phyloP scores from a whole-genome alignment of 208 protist genomes.

The Cochliopodium minus region DNA sequence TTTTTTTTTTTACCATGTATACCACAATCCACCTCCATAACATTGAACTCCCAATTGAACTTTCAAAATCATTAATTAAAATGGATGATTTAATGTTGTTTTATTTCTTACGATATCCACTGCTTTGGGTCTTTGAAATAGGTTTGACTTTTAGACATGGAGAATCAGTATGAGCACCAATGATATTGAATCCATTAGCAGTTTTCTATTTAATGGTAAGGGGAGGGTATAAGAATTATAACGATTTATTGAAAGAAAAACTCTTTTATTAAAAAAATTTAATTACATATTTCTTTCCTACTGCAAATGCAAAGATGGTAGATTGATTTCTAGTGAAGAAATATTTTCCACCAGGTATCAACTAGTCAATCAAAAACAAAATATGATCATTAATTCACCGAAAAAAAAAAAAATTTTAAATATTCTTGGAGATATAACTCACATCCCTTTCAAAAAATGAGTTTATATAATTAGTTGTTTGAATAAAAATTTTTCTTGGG shows the following conservation, averaged over 20 bases:
- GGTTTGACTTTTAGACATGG: conserved; percentile 49
- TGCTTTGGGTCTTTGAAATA: conserved; percentile 16
- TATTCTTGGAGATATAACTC: background rate
- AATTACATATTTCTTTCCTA: conserved; percentile 83
- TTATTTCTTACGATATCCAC: conserved; percentile 4
- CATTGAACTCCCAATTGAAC: conserved; percentile 38
- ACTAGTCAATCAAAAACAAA: conserved; percentile 21
- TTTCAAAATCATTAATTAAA: conserved; percentile 18
- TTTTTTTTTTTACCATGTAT: too few relatives aligned
- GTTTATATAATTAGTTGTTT: background rate
- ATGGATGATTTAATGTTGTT: conserved; percentile 4
- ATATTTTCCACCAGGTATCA: conserved; percentile 65
- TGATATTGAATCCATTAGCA: conserved; percentile 66
- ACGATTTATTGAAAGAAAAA: too few relatives aligned
- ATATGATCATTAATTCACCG: too few relatives aligned
- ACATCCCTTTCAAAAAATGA: background rate
- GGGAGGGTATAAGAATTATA: too few relatives aligned
- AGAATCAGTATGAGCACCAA: conserved; percentile 90
- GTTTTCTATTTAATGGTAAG: too few relatives aligned
- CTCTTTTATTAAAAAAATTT: too few relatives aligned
- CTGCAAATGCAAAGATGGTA: conserved; percentile 77
- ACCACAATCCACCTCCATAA: conserved; percentile 59
- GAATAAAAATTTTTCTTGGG: background rate
- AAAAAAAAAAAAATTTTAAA: too few relatives aligned
- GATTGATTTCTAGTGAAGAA: conserved; percentile 85